Evolutionary conservation across 2,329 filamentous ascomycete genomes (phyloP).

Genomic region (Colletotrichum sp.): DNA sequence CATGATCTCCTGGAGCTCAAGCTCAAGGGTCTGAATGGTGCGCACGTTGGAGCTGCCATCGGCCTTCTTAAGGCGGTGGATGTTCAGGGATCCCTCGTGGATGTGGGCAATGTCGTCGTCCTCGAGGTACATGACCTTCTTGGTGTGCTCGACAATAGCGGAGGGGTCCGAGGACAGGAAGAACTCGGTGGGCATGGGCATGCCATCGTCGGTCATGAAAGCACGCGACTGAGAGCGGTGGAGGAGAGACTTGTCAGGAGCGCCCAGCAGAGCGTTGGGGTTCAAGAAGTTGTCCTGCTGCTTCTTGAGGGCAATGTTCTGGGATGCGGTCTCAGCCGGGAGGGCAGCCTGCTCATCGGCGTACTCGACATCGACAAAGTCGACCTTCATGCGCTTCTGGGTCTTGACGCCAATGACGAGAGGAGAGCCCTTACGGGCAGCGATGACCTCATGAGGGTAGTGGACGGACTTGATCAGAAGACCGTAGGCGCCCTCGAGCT

Average conservation of each 20-base stretch:
- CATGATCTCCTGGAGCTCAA: slow-evolving; percentile 99
- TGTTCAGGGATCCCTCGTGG: slow-evolving; percentile 98
- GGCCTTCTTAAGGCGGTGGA: slow-evolving; percentile 96
- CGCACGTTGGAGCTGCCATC: slow-evolving; percentile 97
- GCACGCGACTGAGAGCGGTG: slow-evolving; percentile 98
- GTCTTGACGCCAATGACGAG: slow-evolving; percentile 97
- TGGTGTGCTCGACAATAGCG: slow-evolving; percentile 98
- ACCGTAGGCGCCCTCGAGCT: slow-evolving; percentile 97
- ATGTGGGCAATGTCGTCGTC: slow-evolving; percentile 99
- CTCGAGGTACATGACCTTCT: slow-evolving; percentile 99
- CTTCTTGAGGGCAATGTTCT: slow-evolving; percentile 98
- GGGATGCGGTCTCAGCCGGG: slow-evolving; percentile 90
- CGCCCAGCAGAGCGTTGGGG: slow-evolving; percentile 75
- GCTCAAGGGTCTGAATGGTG: slow-evolving; percentile 97
- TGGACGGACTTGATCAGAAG: slow-evolving; percentile 97
- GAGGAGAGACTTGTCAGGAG: slow-evolving; percentile 95
- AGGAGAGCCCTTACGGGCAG: slow-evolving; percentile 96
- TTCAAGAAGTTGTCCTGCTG: slow-evolving; percentile 70
- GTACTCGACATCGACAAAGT: slow-evolving; percentile 99
- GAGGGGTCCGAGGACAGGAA: slow-evolving; percentile 99
- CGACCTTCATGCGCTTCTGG: slow-evolving; percentile 99
- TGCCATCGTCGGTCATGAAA: slow-evolving; percentile 98
- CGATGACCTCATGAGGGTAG: slow-evolving; percentile 97
- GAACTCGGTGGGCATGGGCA: slow-evolving; percentile 98
- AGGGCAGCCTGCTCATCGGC: slow-evolving; percentile 83